A percentile compares a stretch with the other conserved stretches of the same genome.
Evolutionary conservation across 2,329 filamentous ascomycete genomes (phyloP).

Genomic region (Ambrosiella cleistominuta): DNA sequence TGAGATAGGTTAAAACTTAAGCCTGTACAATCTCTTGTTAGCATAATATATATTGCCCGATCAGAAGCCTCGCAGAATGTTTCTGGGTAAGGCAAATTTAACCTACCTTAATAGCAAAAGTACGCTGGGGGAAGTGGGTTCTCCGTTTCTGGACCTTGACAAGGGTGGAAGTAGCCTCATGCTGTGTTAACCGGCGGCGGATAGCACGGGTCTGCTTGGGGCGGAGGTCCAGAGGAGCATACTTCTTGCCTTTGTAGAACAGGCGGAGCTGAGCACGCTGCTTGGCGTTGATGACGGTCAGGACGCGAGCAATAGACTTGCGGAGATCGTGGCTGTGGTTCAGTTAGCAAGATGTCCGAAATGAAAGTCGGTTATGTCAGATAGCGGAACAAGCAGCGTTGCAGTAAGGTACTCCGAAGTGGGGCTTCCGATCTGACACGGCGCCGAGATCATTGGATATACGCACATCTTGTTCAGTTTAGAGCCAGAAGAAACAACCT

Average conservation of each 20-base stretch:
- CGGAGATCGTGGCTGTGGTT: slow-evolving; percentile 75
- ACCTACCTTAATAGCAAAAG: slow-evolving; percentile 89
- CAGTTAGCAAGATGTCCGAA: slow-evolving; percentile 14
- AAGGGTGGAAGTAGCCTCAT: slow-evolving; percentile 70
- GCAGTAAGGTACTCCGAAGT: no score
- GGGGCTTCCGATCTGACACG: no score
- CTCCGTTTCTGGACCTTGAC: slow-evolving; percentile 95
- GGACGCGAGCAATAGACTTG: slow-evolving; percentile 97
- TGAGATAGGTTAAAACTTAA: slow-evolving; percentile 12
- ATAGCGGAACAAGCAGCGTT: not conserved
- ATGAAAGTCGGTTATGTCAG: not conserved
- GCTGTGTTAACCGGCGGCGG: slow-evolving; percentile 80
- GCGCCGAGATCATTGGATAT: not conserved
- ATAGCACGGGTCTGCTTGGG: slow-evolving; percentile 97
- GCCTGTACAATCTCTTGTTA: slow-evolving; percentile 5
- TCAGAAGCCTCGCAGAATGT: no score
- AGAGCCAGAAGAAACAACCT: slow-evolving; percentile 85
- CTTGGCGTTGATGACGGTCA: slow-evolving; percentile 99
- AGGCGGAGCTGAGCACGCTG: slow-evolving; percentile 93
- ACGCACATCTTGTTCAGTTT: slow-evolving; percentile 97
- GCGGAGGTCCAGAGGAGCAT: slow-evolving; percentile 94
- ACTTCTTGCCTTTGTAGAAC: slow-evolving; percentile 99
- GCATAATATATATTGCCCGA: not conserved
- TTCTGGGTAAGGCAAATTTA: not conserved
- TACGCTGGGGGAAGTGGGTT: slow-evolving; percentile 94